phyloP scores from a whole-genome alignment of 2,329 filamentous ascomycete species.

The Aspergillus niger region DNA sequence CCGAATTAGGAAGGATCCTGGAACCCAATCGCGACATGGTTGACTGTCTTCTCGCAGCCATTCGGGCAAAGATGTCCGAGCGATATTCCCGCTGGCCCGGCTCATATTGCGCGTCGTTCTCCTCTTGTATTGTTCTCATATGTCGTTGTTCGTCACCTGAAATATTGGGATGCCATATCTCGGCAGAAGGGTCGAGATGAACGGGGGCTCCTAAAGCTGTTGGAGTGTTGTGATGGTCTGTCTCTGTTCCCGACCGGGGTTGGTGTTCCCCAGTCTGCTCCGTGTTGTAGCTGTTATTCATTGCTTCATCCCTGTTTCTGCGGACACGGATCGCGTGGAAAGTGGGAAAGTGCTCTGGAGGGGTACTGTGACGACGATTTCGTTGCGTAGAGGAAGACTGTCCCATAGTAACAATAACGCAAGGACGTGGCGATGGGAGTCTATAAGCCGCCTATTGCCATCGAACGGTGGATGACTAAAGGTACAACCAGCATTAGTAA shows the following conservation, averaged over 20 bases:
- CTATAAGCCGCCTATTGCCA: conserved; percentile 35
- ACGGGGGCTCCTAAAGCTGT: conserved; percentile 11
- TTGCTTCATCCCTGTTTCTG: conserved; percentile 37
- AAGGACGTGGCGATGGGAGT: conserved; percentile 23
- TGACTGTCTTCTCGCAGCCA: conserved; percentile 46
- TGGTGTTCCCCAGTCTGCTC: conserved; percentile 30
- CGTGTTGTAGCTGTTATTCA: conserved; percentile 34
- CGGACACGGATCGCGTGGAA: conserved; percentile 24
- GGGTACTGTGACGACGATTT: conserved; percentile 33
- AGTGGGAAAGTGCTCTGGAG: conserved; percentile 24
- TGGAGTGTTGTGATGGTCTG: conserved; percentile 18
- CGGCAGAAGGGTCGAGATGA: conserved; percentile 14
- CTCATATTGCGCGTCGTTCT: conserved; percentile 38
- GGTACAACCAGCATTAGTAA: conserved; percentile 24
- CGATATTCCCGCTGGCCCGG: conserved; percentile 33
- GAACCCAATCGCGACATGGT: conserved; percentile 53
- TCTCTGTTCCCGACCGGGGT: conserved; percentile 21
- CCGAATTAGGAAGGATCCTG: conserved; percentile 50
- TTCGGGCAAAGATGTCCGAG: conserved; percentile 35
- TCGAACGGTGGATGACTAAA: conserved; percentile 30
- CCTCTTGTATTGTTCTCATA: conserved; percentile 41
- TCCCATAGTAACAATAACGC: conserved; percentile 43
- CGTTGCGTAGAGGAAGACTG: conserved; percentile 46
- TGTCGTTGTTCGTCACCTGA: conserved; percentile 21
- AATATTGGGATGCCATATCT: conserved; percentile 24